A percentile compares a stretch with the other conserved stretches of the same genome.
These are phyloP conservation scores for Udeniomyces megalosporus DNA, from an alignment of 768 basidiomycete genomes.

Conservation along the genomic window DNA sequence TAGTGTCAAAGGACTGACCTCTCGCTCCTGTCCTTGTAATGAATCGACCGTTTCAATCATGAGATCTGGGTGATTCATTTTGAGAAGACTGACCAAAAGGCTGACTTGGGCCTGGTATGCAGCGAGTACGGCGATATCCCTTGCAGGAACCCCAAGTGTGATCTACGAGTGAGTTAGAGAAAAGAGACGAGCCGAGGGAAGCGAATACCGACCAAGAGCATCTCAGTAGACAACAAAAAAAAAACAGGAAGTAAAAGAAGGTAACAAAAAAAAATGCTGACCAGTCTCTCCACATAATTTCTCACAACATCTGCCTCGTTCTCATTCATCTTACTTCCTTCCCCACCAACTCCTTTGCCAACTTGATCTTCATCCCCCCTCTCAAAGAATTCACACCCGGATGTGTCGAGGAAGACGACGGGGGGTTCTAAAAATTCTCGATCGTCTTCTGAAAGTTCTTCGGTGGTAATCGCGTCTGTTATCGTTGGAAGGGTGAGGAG, in stretches of 20 bases:
- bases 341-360: constrained; percentile 32
- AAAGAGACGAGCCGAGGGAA: not conserved
- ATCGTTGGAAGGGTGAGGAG: constrained; percentile 51
- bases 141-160: constrained; percentile 43
- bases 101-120: constrained; percentile 95
- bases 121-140: constrained; percentile 73
- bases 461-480: constrained; percentile 23
- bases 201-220: not conserved
- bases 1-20: constrained; percentile 22
- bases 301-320: constrained; percentile 81
- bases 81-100: constrained; percentile 58
- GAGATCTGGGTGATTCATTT: constrained; percentile 41
- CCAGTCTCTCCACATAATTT: constrained; percentile 65
- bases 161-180: constrained; percentile 34
- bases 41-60: constrained; percentile 94
- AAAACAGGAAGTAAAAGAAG: not conserved
- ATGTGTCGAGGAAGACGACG: constrained; percentile 85
- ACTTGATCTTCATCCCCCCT: constrained; percentile 41
- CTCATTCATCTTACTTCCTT: constrained; percentile 83
- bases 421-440: constrained; percentile 59
- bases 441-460: constrained; percentile 38
- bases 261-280: constrained; percentile 28
- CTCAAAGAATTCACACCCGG: constrained; percentile 87
- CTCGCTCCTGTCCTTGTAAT: constrained; percentile 78
- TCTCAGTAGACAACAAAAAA: not conserved